phyloP scores from a whole-genome alignment of 2,329 filamentous ascomycete species.

The Neofusicoccum kwambonambiense region DNA sequence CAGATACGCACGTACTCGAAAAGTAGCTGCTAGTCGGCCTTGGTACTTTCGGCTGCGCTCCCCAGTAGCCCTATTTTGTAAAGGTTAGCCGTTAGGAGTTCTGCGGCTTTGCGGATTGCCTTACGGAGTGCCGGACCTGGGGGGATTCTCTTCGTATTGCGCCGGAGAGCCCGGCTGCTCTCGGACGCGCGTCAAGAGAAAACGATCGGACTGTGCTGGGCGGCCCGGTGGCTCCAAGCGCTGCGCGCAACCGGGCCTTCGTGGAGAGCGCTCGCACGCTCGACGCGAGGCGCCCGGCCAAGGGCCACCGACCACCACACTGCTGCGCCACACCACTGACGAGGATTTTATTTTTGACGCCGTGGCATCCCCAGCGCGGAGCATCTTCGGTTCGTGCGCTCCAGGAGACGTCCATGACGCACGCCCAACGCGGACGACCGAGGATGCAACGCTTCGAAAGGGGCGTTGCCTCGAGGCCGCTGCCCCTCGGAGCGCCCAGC shows the following conservation, averaged over 20 bases:
- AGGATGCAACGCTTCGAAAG: neutral
- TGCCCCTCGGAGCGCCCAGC: neutral
- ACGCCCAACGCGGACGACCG: neutral
- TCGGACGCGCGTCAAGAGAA: slow-evolving; percentile 8
- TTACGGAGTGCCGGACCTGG: neutral
- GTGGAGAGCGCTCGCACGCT: neutral
- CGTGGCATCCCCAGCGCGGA: neutral
- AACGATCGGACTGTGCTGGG: neutral
- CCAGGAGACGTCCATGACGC: neutral
- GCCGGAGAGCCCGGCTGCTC: slow-evolving; percentile 3
- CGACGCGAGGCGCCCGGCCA: neutral
- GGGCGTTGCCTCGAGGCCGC: neutral
- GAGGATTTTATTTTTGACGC: neutral
- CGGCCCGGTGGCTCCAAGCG: neutral
- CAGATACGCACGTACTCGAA: neutral
- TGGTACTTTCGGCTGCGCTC: neutral
- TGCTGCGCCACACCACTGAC: slow-evolving; percentile 8
- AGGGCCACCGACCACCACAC: neutral
- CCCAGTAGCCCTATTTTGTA: neutral
- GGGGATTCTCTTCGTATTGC: neutral
- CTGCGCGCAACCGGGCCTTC: neutral
- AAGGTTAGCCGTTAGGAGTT: slow-evolving; percentile 6
- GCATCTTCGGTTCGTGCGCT: neutral
- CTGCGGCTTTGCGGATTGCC: neutral
- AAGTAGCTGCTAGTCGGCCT: neutral